phyloP scores from a whole-genome alignment of 352 stramenopile species.

The Globisporangium abappressorium region DNA sequence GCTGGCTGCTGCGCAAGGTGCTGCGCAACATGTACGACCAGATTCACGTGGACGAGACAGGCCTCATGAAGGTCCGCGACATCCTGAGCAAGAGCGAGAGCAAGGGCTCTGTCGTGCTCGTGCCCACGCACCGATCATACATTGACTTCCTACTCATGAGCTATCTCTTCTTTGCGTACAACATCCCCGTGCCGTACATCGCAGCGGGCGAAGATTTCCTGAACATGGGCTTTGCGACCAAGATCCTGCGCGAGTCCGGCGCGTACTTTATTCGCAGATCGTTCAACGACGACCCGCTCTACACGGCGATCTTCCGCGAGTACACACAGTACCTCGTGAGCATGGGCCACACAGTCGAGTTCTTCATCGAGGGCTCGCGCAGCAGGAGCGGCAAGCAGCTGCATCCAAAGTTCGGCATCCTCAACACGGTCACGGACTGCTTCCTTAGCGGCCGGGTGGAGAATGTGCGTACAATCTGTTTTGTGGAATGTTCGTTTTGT shows the following conservation, averaged over 20 bases:
- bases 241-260: constrained; percentile 63
- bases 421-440: constrained; percentile 70
- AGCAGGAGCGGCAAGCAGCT: constrained; percentile 84
- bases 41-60: constrained; percentile 83
- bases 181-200: constrained; percentile 82
- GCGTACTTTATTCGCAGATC: constrained; percentile 82
- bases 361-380: constrained; percentile 84
- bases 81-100: constrained; percentile 34
- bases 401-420: constrained; percentile 77
- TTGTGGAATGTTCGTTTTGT: neutral
- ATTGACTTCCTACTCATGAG: constrained; percentile 85
- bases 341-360: constrained; percentile 79
- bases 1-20: constrained; percentile 80
- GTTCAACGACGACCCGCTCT: constrained; percentile 71
- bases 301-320: constrained; percentile 72
- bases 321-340: constrained; percentile 82
- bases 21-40: constrained; percentile 85
- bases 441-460: constrained; percentile 66
- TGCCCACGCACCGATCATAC: constrained; percentile 85
- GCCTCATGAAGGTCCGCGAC: constrained; percentile 65
- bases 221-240: constrained; percentile 61
- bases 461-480: constrained; percentile 43
- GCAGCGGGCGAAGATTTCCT: constrained; percentile 80
- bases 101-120: constrained; percentile 67
- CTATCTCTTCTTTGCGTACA: constrained; percentile 88